Base-by-base conservation (phyloP, 1,284 basidiomycete genomes). In the Ceratorhiza oryzae-sativae region DNA sequence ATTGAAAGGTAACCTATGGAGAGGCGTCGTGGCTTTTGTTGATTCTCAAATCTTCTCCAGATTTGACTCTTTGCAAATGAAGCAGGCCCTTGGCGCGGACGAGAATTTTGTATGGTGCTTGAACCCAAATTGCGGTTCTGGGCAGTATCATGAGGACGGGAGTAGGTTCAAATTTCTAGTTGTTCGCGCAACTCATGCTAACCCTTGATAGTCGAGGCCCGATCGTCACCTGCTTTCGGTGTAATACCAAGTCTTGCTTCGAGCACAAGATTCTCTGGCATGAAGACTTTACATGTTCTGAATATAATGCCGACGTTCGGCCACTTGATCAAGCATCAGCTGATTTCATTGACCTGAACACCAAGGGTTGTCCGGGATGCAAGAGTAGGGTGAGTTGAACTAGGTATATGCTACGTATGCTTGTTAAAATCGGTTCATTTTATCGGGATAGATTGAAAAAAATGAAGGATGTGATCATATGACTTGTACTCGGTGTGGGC, bases 391-490 rank as follows among this genome's bases (percentile, higher is more conserved):
- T 63, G 30, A n/a, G 71, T 55, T n/a, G 36, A 13, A 13, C 18
- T 15, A 6, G 4, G 15, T 48, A 20, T 39, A 39, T 39, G 59
- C 36, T 39, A n/a, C n/a, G 15, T 48, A 18, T 18, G 4, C 6
- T 25, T 45, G 23, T 23, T 15, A 15, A 25, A 61, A 18, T 42
- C 4, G 3, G 20, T 45, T 6, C 8, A 42, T 18, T 41, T 34
- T 5, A 13, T 6, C 8, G 15, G 20, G 36, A 3, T 25, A 72
- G 71, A 48, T 72, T 39, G 56, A 61, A 34, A 72, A 72, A 53
- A 72, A 34, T 46, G 46, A 72, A 18, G 71, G 71, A 6, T 72
- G 71, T 23, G 71, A 72, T 45, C 71, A 72, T 72, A 72, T 72
- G 71, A 48, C 49, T 36, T 72, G 71, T 58, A 20, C 27, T n/a